phyloP scores from a whole-genome alignment of 345 rosid genomes.

The Eucalyptus camaldulensis region DNA sequence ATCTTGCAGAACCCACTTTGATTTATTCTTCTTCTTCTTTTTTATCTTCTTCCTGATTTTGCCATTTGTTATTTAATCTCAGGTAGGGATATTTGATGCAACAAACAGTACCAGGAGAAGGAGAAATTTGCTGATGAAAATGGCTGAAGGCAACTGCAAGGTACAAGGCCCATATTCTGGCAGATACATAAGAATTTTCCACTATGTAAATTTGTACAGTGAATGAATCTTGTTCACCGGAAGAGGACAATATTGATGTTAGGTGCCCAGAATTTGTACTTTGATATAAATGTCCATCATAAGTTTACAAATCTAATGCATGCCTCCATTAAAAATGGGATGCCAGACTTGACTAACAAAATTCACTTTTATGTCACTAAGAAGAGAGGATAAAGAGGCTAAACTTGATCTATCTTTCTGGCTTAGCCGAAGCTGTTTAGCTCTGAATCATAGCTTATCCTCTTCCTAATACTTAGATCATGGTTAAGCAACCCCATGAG shows the following conservation, averaged over 20 bases:
- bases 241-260: background rate
- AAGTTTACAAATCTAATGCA: background rate
- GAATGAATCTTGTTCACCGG: background rate
- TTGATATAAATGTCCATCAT: background rate
- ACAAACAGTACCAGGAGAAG: slow-evolving; percentile 79
- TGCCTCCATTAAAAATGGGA: background rate
- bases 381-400: background rate
- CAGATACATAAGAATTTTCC: background rate
- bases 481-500: background rate
- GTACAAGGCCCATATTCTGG: slow-evolving; percentile 14
- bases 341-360: background rate
- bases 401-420: background rate
- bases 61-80: slow-evolving; percentile 5
- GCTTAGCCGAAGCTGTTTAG: background rate
- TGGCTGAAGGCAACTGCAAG: slow-evolving; percentile 99
- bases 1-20: background rate
- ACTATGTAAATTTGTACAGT: background rate
- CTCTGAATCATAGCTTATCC: background rate
- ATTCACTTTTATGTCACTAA: background rate
- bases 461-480: background rate
- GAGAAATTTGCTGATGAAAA: slow-evolving; percentile 97
- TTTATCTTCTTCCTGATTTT: background rate
- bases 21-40: background rate
- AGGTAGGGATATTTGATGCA: slow-evolving; percentile 99
- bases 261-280: background rate